A percentile compares a stretch with the other conserved stretches of the same genome.
phyloP scores from a whole-genome alignment of 768 basidiomycete species.

The Suillus paluster region DNA sequence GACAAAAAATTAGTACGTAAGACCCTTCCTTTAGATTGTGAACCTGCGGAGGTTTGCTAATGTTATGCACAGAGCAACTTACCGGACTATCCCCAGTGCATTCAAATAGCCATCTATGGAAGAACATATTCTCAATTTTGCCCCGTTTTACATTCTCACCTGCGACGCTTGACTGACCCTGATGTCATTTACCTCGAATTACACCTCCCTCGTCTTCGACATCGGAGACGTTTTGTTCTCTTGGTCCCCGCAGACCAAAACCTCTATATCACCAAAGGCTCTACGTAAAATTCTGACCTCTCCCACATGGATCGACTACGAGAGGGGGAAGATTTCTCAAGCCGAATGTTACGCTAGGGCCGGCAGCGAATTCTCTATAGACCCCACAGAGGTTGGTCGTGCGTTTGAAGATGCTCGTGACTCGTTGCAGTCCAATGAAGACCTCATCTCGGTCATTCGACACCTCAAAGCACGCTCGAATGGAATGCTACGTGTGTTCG shows the following conservation, averaged over 20 bases:
- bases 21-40: background rate
- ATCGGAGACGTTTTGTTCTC: slow-evolving; percentile 60
- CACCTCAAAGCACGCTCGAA: slow-evolving; percentile 46
- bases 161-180: background rate
- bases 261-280: slow-evolving; percentile 44
- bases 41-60: slow-evolving; percentile 10
- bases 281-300: slow-evolving; percentile 48
- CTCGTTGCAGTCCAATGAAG: slow-evolving; percentile 48
- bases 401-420: slow-evolving; percentile 54
- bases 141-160: background rate
- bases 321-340: slow-evolving; percentile 49
- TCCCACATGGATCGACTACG: slow-evolving; percentile 58
- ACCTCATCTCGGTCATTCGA: slow-evolving; percentile 50
- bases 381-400: slow-evolving; percentile 42
- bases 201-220: slow-evolving; percentile 53
- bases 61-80: slow-evolving; percentile 4
- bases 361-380: slow-evolving; percentile 43
- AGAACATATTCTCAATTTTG: too few relatives aligned
- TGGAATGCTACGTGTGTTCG: slow-evolving; percentile 46
- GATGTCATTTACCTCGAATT: slow-evolving; percentile 6
- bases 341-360: slow-evolving; percentile 48
- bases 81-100: background rate
- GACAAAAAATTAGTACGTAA: background rate
- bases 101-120: slow-evolving; percentile 8
- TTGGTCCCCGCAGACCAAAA: slow-evolving; percentile 54